Evolutionary conservation across 371 early-diverging fungal species (phyloP).

Genomic region (Mucor circinelloides): DNA sequence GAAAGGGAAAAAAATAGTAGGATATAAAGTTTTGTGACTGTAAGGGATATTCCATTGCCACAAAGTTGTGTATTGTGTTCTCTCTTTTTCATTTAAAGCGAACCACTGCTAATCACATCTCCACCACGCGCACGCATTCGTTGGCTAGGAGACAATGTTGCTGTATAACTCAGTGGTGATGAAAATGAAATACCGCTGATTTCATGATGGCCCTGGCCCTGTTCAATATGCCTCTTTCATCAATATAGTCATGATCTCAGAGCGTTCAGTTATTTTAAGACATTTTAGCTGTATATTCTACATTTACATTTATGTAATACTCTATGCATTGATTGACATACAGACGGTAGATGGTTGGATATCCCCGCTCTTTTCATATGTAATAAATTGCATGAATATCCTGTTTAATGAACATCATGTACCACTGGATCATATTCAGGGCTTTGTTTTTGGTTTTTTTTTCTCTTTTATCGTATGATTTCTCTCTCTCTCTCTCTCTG

Average conservation of each 20-base stretch:
- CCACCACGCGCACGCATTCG: slow-evolving; percentile 20
- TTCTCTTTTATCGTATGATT: not conserved
- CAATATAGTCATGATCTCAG: not conserved
- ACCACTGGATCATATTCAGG: not conserved
- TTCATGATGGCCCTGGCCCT: not conserved
- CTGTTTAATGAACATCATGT: not conserved
- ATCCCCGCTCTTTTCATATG: not conserved
- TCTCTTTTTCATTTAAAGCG: slow-evolving; percentile 3
- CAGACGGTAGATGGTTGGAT: not conserved
- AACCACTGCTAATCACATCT: slow-evolving; percentile 17
- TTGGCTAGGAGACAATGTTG: slow-evolving; percentile 10
- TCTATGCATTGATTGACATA: not conserved
- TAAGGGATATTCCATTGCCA: not conserved
- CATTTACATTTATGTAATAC: not conserved
- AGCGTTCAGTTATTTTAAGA: not conserved
- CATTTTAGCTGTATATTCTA: not conserved
- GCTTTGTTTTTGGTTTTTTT: not conserved
- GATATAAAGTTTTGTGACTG: slow-evolving; percentile 16
- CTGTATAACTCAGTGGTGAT: not conserved
- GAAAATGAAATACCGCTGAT: not conserved
- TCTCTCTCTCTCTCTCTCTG: not conserved
- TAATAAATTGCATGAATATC: not conserved
- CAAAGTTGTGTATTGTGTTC: not conserved
- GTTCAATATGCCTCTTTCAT: not conserved
- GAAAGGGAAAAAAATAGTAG: not conserved